Evolutionary conservation across 805 yeast species (phyloP), one percentile per base, ranked within the genome.

Genomic region (Suhomyces xylopsoci): DNA sequence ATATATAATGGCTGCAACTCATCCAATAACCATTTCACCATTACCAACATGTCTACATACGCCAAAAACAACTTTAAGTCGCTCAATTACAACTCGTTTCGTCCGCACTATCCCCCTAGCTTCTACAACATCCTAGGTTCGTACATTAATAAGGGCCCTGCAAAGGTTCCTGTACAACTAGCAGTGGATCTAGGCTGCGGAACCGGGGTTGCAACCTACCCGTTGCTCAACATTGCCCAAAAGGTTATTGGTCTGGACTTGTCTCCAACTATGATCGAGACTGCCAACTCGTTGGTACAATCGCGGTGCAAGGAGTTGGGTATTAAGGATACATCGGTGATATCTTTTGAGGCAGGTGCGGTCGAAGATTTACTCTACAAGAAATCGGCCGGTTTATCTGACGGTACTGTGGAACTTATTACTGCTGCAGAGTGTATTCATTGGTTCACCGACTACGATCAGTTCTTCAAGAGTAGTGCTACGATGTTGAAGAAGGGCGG

Each of bases 151-250:
- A 57, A 59, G 25, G 55, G 56, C 7, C 45, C 49, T 12, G 26
- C 49, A 1, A 54, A 52, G 24, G 44, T 58, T 12, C 64, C 65
- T 3, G 56, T 65, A 3, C 45, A 52, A 2, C 56, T 54, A 7
- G 59, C 83, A 7, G 65, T 69, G 61, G 71, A 68, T 60, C 58
- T 80, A 45, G 85, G 85, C 0, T 78, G 83, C 57, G 85, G 84
- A 1, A 79, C 84, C 1, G 85, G 84, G 0, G 77, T 76, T 24
- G 82, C 81, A 0, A 70, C 80, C 1, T 66, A 72, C 49, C 81
- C 81, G 2, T 59, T 81, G 47, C 65, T 78, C 26, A 64, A 68
- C 36, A 50, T 74, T 15, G 64, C 78, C 24, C 59, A 73, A 0
- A 62, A 65, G 15, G 78, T 78, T 4, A 61, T 68, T 14, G 82